These are phyloP conservation scores for Suillus subaureus DNA, from an alignment of 768 basidiomycete genomes.

Conservation along the genomic window DNA sequence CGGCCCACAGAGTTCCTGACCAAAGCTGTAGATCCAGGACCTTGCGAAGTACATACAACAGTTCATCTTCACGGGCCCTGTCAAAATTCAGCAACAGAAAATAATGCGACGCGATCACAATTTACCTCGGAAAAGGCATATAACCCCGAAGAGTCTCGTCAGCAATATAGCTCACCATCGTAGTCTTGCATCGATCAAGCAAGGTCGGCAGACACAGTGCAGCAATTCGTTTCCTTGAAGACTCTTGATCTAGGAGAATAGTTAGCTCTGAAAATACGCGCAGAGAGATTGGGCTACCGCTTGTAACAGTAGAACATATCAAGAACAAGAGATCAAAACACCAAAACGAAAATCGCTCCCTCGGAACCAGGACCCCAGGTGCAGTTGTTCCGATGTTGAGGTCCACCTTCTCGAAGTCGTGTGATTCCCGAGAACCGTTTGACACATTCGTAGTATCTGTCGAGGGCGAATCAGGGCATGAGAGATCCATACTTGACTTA, in stretches of 20 bases:
- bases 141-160: constrained; percentile 85
- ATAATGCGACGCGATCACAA: background rate
- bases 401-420: constrained; percentile 40
- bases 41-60: constrained; percentile 81
- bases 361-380: constrained; percentile 53
- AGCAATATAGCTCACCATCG: constrained; percentile 75
- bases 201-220: constrained; percentile 71
- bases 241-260: constrained; percentile 53
- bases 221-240: constrained; percentile 66
- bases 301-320: constrained; percentile 68
- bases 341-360: constrained; percentile 92
- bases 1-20: constrained; percentile 78
- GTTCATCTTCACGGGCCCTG: constrained; percentile 86
- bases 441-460: constrained; percentile 14
- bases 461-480: constrained; percentile 15
- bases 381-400: constrained; percentile 62
- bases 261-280: background rate
- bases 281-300: constrained; percentile 43
- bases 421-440: constrained; percentile 19
- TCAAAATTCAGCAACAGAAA: background rate
- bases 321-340: constrained; percentile 86
- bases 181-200: constrained; percentile 71
- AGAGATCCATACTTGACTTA: constrained; percentile 26
- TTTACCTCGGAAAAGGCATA: constrained; percentile 83
- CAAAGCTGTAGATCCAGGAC: constrained; percentile 73